Evolutionary conservation across 805 yeast genomes (phyloP), one percentile per base, ranked within the genome.

Genomic region (Wickerhamomyces chambardii): DNA sequence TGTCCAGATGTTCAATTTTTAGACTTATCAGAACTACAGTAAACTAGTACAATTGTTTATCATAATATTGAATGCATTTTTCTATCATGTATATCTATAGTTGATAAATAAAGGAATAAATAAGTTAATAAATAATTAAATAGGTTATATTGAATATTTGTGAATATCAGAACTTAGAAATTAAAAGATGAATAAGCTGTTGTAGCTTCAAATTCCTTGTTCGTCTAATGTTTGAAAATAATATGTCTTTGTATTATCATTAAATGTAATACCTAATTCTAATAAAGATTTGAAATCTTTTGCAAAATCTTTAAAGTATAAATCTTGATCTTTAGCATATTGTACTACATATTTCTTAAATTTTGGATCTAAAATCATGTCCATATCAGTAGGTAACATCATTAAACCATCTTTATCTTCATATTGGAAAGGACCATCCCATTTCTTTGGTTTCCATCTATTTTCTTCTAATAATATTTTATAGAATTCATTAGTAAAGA

Each of bases 371-470:
- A 71, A 61, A n/a, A 73, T 51, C 31, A 83, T 60, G 14, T 84
- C 76, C 68, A 77, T 68, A 52, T 86, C 95, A 11, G 94, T 77
- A 21, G 84, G 86, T 35, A 86, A 60, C 95, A 86, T 86, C 95
- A 86, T 85, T 45, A 83, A 69, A 30, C 75, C 74, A 35, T 75
- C 66, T 42, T 67, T 73, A 40, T 70, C 67, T 45, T 70, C 74
- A 57, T 68, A 81, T 65, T 73, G 85, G 42, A 64, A 65, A 51
- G 73, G 74, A 36, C 81, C 82, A 47, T 62, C 61, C 77, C 85
- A 68, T 55, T 76, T 62, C 53, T 73, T 64, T 63, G 64, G 51
- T 36, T 56, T 62, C 78, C 76, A 66, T 35, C 66, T 59, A 45
- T 76, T 79, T 34, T 73, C 63, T 29, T 75, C 44, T 53, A 84